Base-by-base conservation (phyloP, 2,329 filamentous ascomycete species). In the Chrysoporthe deuterocubensis region DNA sequence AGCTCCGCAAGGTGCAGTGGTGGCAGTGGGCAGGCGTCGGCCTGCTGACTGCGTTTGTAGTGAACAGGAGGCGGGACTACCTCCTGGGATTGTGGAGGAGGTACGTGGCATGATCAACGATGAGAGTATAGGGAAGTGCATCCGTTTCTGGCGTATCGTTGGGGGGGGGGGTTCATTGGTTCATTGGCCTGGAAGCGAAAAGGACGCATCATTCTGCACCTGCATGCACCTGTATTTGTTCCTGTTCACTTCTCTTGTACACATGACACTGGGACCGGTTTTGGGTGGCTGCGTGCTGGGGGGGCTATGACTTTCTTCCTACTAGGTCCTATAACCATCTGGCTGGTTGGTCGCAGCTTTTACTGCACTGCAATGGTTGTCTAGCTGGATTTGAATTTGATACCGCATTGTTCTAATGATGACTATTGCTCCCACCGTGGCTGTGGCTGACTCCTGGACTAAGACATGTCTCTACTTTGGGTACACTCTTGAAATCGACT, bases 21-120 rank as follows among this genome's bases (percentile, higher is more conserved):
- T 70, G 69, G 69, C 69, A 70, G 32, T 70, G 69, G 69, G 67
- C 67, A 34, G 69, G 67, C 16, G 57, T 69, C n/a, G 67, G 69
- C 26, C 32, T 69, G 50, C 32, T 67, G 16, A 54, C 66, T 13
- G 69, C 60, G 2, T 48, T 70, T 42, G 62, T 63, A 8, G 52
- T 64, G n/a, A 61, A 37, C 40, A 62, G 58, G 64, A 66, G 63
- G 64, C 66, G 67, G 52, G 48, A 68, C 34, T 67, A 61, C 54
- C 54, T 69, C n/a, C 58, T 59, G 13, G 67, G 62, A n/a, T 40
- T 69, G 26, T 69, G 65, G 65, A 69, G 64, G 59, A 67, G 63
- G 26, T 67, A 60, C 13, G 62, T 64, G 65, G 62, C 64, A 18
- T 63, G 60, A 65, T 48, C 43, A 59, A 46, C 13, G 44, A 59